Base-by-base conservation (phyloP, 345 rosid genomes). In the Draba incana region DNA sequence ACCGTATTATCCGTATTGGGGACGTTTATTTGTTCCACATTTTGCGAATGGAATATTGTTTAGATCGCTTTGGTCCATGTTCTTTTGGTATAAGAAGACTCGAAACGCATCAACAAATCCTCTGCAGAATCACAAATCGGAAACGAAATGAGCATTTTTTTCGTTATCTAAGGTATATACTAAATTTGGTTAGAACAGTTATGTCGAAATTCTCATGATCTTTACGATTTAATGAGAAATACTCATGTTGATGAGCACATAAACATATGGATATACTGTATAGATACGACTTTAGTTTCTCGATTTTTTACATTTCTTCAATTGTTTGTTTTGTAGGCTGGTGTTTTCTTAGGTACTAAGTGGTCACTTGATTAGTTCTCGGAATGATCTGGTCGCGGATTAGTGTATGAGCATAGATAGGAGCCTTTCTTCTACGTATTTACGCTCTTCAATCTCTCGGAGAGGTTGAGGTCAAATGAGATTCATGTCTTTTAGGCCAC, bases 1-100 rank as follows among this genome's bases (percentile, higher is more conserved):
- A 47, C 97, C 98, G 2, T 88, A 78, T 74, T 93, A 90, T 60
- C 97, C 97, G 1, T 87, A 79, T 46, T 86, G 97, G 97, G 92
- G 97, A 11, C 90, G 96, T 15, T 73, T 90, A 57, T 70, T 90
- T 20, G 57, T 90, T 74, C 97, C 97, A 14, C 97, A 86, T 71
- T 44, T 93, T 38, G 94, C 97, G 2, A 93, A 93, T 77, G 98
- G 96, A 43, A 92, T 84, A 16, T 59, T 87, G 50, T 60, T 79
- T 76, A 88, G 88, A 72, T 75, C 85, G 58, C 51, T 88, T 16
- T 92, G 92, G 96, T 78, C 79, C 66, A 62, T 77, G 16, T 75
- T 81, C 63, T 38, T 70, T 39, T 85, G 97, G 92, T 74, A 63
- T 76, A 86, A 83, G 81, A 82, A 78, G 81, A 79, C 87, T 25